Conservation (phyloP, 164 flowering plant species). For the Liriodendron chinense region DNA sequence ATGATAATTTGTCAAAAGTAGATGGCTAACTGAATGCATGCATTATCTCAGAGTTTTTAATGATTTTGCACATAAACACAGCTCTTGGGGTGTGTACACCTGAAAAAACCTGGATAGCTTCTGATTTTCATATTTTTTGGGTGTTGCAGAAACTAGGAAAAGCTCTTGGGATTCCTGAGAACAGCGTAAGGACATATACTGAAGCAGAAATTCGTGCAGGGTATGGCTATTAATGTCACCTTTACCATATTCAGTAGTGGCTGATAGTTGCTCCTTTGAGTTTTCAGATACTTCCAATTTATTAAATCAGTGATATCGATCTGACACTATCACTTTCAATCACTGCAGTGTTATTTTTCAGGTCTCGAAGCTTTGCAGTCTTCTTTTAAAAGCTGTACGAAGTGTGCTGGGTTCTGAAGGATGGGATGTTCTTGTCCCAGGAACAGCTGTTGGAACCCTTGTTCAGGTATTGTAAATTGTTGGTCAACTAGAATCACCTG, state of each 20-base stretch:
- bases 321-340: constrained; percentile 17
- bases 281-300: background rate
- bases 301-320: background rate
- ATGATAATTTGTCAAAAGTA: background rate
- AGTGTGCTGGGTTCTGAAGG: constrained; percentile 77
- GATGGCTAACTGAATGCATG: background rate
- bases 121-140: background rate
- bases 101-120: background rate
- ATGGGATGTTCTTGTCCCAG: constrained; percentile 96
- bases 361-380: constrained; percentile 82
- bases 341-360: constrained; percentile 76
- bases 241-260: background rate
- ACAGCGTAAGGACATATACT: constrained; percentile 75
- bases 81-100: background rate
- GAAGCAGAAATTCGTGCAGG: constrained; percentile 99
- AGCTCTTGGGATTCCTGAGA: constrained; percentile 86
- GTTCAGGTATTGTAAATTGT: constrained; percentile 50
- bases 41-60: background rate
- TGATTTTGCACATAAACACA: no score
- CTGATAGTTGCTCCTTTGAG: background rate
- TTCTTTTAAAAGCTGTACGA: constrained; percentile 75
- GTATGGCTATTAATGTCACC: constrained; percentile 33
- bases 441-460: constrained; percentile 68
- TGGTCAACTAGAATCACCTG: background rate
- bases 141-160: constrained; percentile 69